Percentiles rank a stretch among this genome's conserved stretches.
phyloP scores from a whole-genome alignment of 2,329 filamentous ascomycete species.

The Rasamsonia emersonii region DNA sequence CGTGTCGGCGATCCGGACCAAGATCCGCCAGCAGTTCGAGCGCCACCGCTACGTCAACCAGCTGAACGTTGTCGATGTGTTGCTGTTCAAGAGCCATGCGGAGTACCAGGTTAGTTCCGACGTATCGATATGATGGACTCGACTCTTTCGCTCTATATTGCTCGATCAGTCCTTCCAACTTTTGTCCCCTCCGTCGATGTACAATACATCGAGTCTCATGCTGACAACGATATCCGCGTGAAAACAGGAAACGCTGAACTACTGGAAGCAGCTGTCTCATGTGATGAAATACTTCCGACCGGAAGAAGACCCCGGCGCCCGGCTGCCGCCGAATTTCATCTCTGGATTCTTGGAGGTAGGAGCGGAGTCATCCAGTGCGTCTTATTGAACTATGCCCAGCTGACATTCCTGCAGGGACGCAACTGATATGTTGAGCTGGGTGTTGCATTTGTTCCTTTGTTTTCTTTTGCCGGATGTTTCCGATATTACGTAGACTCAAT shows the following conservation, averaged over 20 bases:
- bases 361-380: neutral
- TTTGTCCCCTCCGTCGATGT: neutral
- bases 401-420: conserved; percentile 10
- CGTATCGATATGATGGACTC: too few species aligned
- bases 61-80: conserved; percentile 75
- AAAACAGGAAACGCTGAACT: conserved; percentile 88
- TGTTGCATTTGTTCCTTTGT: conserved; percentile 9
- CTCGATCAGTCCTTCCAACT: neutral
- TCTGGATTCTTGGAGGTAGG: conserved; percentile 82
- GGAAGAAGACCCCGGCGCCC: conserved; percentile 68
- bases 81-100: conserved; percentile 81
- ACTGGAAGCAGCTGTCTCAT: conserved; percentile 95
- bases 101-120: conserved; percentile 88
- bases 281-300: conserved; percentile 94
- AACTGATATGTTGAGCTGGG: conserved; percentile 22
- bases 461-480: too few species aligned
- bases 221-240: neutral
- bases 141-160: neutral
- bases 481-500: too few species aligned
- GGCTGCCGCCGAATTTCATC: conserved; percentile 84
- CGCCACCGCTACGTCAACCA: conserved; percentile 89
- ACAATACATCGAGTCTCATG: neutral
- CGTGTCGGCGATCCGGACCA: conserved; percentile 77
- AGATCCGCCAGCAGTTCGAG: conserved; percentile 95
- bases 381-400: neutral